A percentile compares a stretch with the other conserved stretches of the same genome.
Evolutionary conservation across 1,284 basidiomycete species (phyloP).

Genomic region (Marasmius tenuissimus): DNA sequence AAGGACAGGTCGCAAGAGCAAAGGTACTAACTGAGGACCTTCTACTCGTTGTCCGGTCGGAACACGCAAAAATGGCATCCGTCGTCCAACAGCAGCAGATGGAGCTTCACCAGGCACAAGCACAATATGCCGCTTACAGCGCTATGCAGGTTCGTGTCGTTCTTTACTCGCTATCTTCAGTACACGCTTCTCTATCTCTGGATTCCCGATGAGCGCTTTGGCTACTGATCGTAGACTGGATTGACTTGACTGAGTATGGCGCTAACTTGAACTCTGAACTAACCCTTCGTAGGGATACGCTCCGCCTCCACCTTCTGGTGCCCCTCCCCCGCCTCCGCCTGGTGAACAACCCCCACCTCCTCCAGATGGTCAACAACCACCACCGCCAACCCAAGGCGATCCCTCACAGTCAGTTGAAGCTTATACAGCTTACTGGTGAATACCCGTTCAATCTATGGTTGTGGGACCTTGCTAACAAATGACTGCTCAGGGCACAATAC

Average conservation of each 20-base stretch:
- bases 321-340: slow-evolving; percentile 60
- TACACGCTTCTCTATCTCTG: slow-evolving; percentile 4
- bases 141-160: slow-evolving; percentile 55
- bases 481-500: slow-evolving; percentile 69
- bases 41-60: slow-evolving; percentile 79
- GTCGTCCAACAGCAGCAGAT: slow-evolving; percentile 71
- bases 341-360: slow-evolving; percentile 64
- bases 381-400: slow-evolving; percentile 29
- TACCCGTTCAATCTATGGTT: slow-evolving; percentile 5
- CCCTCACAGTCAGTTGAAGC: slow-evolving; percentile 43
- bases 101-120: slow-evolving; percentile 79
- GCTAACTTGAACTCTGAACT: slow-evolving; percentile 13
- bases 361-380: slow-evolving; percentile 45
- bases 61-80: slow-evolving; percentile 79
- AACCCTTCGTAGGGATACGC: slow-evolving; percentile 50
- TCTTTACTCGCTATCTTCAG: slow-evolving; percentile 13
- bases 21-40: slow-evolving; percentile 90
- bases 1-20: slow-evolving; percentile 83
- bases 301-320: slow-evolving; percentile 53
- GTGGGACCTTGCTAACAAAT: neutral
- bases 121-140: slow-evolving; percentile 74
- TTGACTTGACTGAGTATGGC: neutral
- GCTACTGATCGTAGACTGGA: slow-evolving; percentile 1
- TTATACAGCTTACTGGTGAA: slow-evolving; percentile 71
- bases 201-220: neutral